These are phyloP conservation scores for Sarcodon sp. DNA, from an alignment of 768 basidiomycete genomes.

Conservation along the genomic window DNA sequence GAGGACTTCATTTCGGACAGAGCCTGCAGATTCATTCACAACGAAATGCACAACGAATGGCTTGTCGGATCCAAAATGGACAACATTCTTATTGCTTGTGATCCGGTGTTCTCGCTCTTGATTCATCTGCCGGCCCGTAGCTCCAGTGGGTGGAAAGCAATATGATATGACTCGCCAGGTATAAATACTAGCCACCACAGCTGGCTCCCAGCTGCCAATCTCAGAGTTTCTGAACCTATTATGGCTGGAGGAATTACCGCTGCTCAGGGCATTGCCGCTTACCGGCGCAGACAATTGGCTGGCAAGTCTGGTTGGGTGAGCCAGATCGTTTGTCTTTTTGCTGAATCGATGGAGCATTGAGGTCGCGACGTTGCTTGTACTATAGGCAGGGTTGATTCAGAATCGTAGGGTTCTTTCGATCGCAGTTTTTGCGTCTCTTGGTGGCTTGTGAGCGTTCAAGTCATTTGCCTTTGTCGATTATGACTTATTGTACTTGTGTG, in stretches of 20 bases:
- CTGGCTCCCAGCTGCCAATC: no score
- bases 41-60: no score
- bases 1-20: no score
- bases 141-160: no score
- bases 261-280: conserved; percentile 19
- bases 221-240: not conserved
- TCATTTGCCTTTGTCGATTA: not conserved
- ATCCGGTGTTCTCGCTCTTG: no score
- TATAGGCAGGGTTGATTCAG: conserved; percentile 47
- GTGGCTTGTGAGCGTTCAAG: conserved; percentile 44
- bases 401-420: conserved; percentile 56
- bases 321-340: conserved; percentile 1
- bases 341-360: not conserved
- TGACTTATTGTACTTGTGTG: conserved; percentile 2
- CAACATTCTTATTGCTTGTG: no score
- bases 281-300: conserved; percentile 39
- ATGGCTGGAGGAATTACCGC: conserved; percentile 34
- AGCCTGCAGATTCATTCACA: no score
- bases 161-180: no score
- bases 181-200: no score
- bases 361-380: conserved; percentile 3
- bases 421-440: conserved; percentile 68
- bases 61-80: no score
- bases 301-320: conserved; percentile 60
- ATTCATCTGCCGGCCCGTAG: no score